Base-by-base conservation (phyloP, 192 early-diverging fungal species). In the Linnemannia schmuckeri region DNA sequence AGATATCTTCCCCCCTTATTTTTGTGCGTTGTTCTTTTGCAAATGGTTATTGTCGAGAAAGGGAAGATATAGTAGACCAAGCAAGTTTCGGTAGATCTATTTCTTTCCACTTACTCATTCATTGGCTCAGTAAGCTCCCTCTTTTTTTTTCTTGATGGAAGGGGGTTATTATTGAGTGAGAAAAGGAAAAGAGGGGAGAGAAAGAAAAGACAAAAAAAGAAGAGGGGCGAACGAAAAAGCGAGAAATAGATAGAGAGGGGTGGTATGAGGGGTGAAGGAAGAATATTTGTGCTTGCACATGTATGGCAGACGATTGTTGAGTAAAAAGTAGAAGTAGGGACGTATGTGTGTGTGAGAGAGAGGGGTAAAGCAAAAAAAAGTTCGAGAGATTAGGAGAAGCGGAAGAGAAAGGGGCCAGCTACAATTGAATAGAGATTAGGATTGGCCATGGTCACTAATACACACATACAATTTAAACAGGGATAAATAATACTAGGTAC, bases 151-250 rank as follows among this genome's bases (percentile, higher is more conserved):
- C 15, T 33, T 66, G 9, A 33, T 35, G 9, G 2, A 33, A 33
- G 61, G 61, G 30, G 30, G 61, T 12, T 52, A 52, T 5, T 1
- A 18, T 52, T 3, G 1, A 30, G 24, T 24, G 13, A 49, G 20
- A 40, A 6, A 30, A 35, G 10, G 18, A 24, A 61, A 54, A 57
- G 54, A 54, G 37, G 30, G 42, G 55, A 76, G 55, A 57, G 38
- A 61, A 41, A 57, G 24, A 75, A 37, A 63, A 75, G 69, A 77
- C 7, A 33, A 78, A 70, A 37, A 40, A 37, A 61, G 37, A 22
- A 18, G 69, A 61, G 72, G 46, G 17, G 30, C 5, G 22, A 37
- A 72, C 52, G 27, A 74, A 74, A 75, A 37, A 61, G 61, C 15
- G 35, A 75, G 54, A 75, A 7, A 41, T 46, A 9, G 7, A 73